A percentile compares a stretch with the other conserved stretches of the same genome.
phyloP scores from a whole-genome alignment of 345 rosid species.

The Eucalyptus paniculata region DNA sequence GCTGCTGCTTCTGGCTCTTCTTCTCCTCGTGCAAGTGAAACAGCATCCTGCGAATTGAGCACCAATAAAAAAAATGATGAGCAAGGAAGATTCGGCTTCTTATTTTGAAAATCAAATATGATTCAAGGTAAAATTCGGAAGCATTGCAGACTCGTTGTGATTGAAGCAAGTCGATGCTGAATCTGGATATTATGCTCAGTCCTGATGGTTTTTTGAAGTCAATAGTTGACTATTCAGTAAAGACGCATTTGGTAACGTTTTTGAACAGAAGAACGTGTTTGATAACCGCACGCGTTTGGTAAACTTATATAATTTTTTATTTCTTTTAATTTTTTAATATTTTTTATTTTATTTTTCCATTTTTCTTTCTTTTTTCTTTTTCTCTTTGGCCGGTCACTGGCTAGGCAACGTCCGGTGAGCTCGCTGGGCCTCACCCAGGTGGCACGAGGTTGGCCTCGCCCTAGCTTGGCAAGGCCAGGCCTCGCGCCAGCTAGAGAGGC shows the following conservation, averaged over 20 bases:
- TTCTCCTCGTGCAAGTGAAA: constrained; percentile 55
- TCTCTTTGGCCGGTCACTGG: too few relatives aligned
- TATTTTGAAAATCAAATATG: not conserved
- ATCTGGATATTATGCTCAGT: not conserved
- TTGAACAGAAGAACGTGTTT: too few relatives aligned
- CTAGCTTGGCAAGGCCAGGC: too few relatives aligned
- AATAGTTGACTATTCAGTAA: not conserved
- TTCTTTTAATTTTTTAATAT: too few relatives aligned
- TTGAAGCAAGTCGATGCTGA: not conserved
- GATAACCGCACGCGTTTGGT: too few relatives aligned
- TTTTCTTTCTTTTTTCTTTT: too few relatives aligned
- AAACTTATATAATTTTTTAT: too few relatives aligned
- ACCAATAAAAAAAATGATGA: not conserved
- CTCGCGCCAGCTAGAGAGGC: fast-evolving
- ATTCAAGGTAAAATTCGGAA: not conserved
- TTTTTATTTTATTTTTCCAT: too few relatives aligned
- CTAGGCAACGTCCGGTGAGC: too few relatives aligned
- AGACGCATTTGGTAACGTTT: too few relatives aligned
- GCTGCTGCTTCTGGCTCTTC: constrained; percentile 85
- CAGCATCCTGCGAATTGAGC: constrained; percentile 58
- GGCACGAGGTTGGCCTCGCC: too few relatives aligned
- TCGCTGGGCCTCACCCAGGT: fast-evolving
- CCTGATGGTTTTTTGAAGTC: not conserved
- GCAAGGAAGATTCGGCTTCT: not conserved
- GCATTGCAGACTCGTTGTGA: not conserved